Evolutionary conservation across 805 yeast species (phyloP), one percentile per base, ranked within the genome.

Genomic region (Priceomyces fermenticarens): DNA sequence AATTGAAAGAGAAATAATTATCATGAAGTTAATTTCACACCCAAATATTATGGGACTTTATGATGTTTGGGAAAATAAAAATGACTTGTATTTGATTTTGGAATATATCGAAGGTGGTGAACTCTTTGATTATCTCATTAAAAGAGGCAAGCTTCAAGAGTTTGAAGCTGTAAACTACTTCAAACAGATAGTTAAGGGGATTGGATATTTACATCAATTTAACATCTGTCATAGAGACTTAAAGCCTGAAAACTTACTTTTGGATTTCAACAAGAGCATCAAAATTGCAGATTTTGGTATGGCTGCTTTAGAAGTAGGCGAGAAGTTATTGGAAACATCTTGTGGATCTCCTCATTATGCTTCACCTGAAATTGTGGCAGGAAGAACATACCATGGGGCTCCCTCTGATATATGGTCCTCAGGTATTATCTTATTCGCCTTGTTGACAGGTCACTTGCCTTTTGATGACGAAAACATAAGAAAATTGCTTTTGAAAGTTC

Each of bases 21-120:
- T 86, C 45, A 86, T 86, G 95, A 86, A 86, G 60, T 69, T 86
- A 43, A 72, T 86, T 32, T 79, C 83, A 28, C 93, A 86, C 60
- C 83, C 85, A 25, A 85, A 86, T 58, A 86, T 86, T 34, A 74
- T 86, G 76, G 81, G 88, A 11, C 66, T 86, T 31, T 85, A 82
- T 53, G 99, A 93, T 58, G 99, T 93, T 16, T 93, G 98, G 98
- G 99, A 93, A 63, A 91, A 95, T 49, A 83, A 88, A 49, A 88
- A 88, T 56, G 96, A 91, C 45, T 72, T 93, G 42, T 86, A 83
- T 54, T 61, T 86, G 48, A 88, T 86, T 11, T 65, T 86, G 38
- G 95, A 86, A 57, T 86, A 85, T 58, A 91, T 86, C 26, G 90
- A 86, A 60, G 91, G 93, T n/a, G 95, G 95, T 44, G 95, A 86